Percentiles rank a stretch among this genome's conserved stretches.
Conservation (phyloP, 177 flowering plant species). For the Vitis hybrid region DNA sequence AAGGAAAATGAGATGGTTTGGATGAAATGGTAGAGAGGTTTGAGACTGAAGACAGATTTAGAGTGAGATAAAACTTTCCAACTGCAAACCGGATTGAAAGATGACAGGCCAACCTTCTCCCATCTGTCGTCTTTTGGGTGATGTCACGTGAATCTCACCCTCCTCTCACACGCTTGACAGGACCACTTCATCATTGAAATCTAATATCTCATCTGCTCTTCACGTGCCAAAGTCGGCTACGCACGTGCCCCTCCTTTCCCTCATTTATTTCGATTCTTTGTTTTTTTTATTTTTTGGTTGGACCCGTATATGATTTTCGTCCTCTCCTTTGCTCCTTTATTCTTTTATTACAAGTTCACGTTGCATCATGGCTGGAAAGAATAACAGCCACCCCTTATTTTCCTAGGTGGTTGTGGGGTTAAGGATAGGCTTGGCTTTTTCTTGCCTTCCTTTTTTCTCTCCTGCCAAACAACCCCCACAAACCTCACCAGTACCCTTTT, state of each 20-base stretch:
- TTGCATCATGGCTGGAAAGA: background rate
- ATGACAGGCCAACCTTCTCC: conserved; percentile 49
- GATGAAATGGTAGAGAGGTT: background rate
- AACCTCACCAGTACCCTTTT: no score
- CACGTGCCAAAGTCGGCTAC: conserved; percentile 46
- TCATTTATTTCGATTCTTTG: background rate
- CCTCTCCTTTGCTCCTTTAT: background rate
- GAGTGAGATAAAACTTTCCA: conserved; percentile 17
- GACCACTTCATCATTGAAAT: conserved; percentile 21
- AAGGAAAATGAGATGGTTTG: background rate
- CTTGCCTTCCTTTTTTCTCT: no score
- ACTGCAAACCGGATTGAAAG: conserved; percentile 46
- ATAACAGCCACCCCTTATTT: background rate
- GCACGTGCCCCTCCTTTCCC: conserved; percentile 22
- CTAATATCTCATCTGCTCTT: conserved; percentile 24
- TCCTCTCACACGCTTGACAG: conserved; percentile 34
- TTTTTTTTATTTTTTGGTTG: background rate
- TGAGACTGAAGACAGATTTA: conserved; percentile 5
- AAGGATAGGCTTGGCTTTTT: no score
- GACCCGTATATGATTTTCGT: background rate
- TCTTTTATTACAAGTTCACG: conserved; percentile 6
- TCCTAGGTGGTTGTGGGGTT: background rate
- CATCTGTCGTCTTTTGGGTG: conserved; percentile 32
- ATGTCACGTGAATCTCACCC: conserved; percentile 68
- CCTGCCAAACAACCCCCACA: no score